Base-by-base conservation (phyloP, 1,139 yeast genomes). In the Yamadazyma buinensis region DNA sequence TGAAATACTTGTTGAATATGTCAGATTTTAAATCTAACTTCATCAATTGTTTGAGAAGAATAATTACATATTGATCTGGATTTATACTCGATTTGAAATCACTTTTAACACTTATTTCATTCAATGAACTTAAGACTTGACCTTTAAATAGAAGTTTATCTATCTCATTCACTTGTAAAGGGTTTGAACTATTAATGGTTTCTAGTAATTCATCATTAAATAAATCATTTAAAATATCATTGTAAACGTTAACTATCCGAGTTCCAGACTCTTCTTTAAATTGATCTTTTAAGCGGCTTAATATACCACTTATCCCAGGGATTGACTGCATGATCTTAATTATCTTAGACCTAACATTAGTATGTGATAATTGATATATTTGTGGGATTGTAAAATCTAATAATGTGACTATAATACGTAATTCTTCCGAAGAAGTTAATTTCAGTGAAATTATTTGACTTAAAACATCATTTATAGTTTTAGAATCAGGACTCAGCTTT, bases 141-240 rank as follows among this genome's bases (percentile, higher is more conserved):
- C 75, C 74, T 34, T 54, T 62, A 42, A 61, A 67, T 5, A 69
- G 13, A 7, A 67, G 44, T 36, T 61, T 64, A 34, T 67, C 70
- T 10, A 66, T 41, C 37, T 67, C 74, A 33, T 52, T 58, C 7
- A 44, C 29, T 30, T 59, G 57, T 6, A 50, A 15, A 3, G 37
- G 36, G 2, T 33, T 35, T 7, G 20, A 20, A 15, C 38, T 15
- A 4, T 14, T 32, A 26, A 62, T 35, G 3, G 30, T 37, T 4
- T 25, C 5, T 6, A 55, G 41, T 19, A 64, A 41, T 3, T 45
- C 43, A 4, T 48, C 44, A 12, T 50, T 37, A 22, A 64, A 52
- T 2, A 56, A 45, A 18, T 38, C 34, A 10, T 21, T 28, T 15
- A 54, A 36, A n/a, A 52, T 37, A 2, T 33, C 33, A 12, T 40